These are phyloP conservation scores for Mycena epipterygia DNA, from an alignment of 768 basidiomycete genomes.

Conservation along the genomic window DNA sequence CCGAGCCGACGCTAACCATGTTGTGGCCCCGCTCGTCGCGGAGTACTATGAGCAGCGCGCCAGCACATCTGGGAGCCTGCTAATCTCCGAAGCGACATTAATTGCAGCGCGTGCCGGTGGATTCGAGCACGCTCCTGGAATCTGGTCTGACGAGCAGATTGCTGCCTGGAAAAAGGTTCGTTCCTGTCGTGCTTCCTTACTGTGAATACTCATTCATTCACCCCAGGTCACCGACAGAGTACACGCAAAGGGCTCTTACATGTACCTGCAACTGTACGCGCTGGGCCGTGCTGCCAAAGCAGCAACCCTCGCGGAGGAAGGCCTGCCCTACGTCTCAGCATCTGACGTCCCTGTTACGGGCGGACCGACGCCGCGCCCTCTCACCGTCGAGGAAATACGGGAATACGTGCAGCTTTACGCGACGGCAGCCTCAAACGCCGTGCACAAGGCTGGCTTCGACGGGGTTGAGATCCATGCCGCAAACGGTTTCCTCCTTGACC, in stretches of 20 bases:
- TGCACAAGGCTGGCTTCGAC: conserved; percentile 67
- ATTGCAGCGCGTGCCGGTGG: conserved; percentile 49
- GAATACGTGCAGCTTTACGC: conserved; percentile 59
- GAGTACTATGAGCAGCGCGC: too few relatives aligned
- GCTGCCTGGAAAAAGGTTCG: conserved; percentile 59
- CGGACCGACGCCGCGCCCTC: conserved; percentile 39
- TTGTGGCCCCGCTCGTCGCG: too few relatives aligned
- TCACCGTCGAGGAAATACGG: conserved; percentile 50
- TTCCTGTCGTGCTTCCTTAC: not conserved
- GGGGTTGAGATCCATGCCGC: conserved; percentile 62
- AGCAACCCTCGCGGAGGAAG: conserved; percentile 40
- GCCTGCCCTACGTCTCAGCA: conserved; percentile 46
- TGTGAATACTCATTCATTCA: not conserved
- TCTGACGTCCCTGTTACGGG: conserved; percentile 37
- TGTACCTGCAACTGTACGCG: conserved; percentile 65
- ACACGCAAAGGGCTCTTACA: conserved; percentile 44
- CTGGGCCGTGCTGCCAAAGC: conserved; percentile 52
- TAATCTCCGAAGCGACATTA: conserved; percentile 56
- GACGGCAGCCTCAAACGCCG: conserved; percentile 58
- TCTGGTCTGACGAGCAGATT: conserved; percentile 60
- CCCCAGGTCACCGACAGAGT: conserved; percentile 32
- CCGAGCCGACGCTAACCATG: too few relatives aligned
- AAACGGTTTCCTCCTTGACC: conserved; percentile 55
- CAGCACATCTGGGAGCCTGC: conserved; percentile 46
- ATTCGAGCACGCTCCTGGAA: conserved; percentile 51